phyloP scores from a whole-genome alignment of 169 alveolate genomes.

The Amoebophrya sp. region DNA sequence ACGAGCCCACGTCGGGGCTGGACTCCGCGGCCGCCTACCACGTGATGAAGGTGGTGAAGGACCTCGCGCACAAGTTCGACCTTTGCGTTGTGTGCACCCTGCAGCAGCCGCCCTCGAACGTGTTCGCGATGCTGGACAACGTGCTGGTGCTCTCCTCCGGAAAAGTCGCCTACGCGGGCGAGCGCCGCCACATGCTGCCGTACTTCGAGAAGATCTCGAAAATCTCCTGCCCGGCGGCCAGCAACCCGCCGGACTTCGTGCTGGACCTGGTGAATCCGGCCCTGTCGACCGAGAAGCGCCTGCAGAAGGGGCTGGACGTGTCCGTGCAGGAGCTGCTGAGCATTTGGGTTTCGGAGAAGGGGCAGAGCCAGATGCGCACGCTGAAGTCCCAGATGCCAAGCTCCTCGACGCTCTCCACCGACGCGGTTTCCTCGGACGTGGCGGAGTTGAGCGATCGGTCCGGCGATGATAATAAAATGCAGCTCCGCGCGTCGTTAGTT shows the following conservation, averaged over 20 bases:
- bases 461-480: too few species aligned
- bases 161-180: not conserved
- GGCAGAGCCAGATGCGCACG: too few species aligned
- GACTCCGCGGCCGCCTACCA: constrained; percentile 63
- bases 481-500: too few species aligned
- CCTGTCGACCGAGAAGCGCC: not conserved
- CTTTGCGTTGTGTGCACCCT: constrained; percentile 30
- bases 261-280: not conserved
- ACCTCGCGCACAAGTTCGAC: constrained; percentile 33
- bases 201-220: not conserved
- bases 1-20: constrained; percentile 82
- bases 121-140: constrained; percentile 48
- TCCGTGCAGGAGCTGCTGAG: too few species aligned
- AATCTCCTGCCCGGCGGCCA: not conserved
- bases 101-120: constrained; percentile 58
- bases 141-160: constrained; percentile 49
- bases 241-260: not conserved
- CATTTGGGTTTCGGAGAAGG: too few species aligned
- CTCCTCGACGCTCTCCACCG: too few species aligned
- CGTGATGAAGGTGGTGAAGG: constrained; percentile 45
- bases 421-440: too few species aligned
- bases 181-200: not conserved
- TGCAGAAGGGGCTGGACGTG: too few species aligned
- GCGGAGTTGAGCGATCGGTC: too few species aligned
- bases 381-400: too few species aligned